Evolutionary conservation across 768 basidiomycete genomes (phyloP).

Genomic region (Phlebiopsis flavidoalba): DNA sequence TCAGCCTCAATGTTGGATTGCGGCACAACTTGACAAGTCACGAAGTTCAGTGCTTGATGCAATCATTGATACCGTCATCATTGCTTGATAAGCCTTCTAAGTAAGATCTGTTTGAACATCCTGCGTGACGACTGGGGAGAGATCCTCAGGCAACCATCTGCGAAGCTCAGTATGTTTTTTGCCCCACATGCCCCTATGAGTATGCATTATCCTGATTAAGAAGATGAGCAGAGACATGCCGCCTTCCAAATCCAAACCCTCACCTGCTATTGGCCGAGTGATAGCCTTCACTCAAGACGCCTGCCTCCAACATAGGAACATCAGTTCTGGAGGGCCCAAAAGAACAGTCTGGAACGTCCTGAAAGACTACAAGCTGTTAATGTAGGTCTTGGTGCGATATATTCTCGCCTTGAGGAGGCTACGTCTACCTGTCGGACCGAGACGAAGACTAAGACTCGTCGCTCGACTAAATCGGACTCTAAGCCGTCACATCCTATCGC

Average conservation of each 20-base stretch:
- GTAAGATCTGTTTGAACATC: too few species aligned
- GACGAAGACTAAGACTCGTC: background rate
- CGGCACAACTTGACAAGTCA: too few species aligned
- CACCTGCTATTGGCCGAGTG: background rate
- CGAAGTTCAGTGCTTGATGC: too few species aligned
- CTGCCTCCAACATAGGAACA: constrained; percentile 71
- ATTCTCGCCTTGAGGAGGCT: constrained; percentile 58
- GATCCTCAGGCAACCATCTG: too few species aligned
- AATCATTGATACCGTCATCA: too few species aligned
- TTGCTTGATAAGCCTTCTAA: too few species aligned
- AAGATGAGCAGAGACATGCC: background rate
- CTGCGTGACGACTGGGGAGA: too few species aligned
- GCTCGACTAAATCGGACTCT: background rate
- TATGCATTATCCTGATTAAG: background rate
- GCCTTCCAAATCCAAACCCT: background rate
- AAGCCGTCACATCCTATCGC: background rate
- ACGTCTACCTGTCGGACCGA: background rate
- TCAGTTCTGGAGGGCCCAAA: constrained; percentile 71
- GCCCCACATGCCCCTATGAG: too few species aligned
- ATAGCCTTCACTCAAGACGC: constrained; percentile 56
- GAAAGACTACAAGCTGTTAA: constrained; percentile 83
- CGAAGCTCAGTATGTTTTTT: too few species aligned
- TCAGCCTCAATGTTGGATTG: too few species aligned
- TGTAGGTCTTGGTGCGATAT: constrained; percentile 73
- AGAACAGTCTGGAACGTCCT: constrained; percentile 79